Base-by-base conservation (phyloP, 2,329 filamentous ascomycete genomes). In the Spiromastix sp. region DNA sequence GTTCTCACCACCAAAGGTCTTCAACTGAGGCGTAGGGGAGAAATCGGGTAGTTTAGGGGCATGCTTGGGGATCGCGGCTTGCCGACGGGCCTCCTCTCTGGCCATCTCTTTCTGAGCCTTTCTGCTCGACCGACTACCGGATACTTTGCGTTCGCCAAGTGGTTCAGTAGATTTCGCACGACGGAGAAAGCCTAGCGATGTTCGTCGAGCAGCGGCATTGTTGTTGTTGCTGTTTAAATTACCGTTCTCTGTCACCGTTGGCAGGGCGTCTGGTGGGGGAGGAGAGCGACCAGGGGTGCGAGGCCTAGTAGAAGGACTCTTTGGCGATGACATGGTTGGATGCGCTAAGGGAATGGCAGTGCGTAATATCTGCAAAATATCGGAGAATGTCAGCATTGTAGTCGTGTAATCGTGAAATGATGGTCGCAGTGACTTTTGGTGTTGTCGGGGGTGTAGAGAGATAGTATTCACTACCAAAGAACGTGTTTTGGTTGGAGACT, bases 91-190 rank as follows among this genome's bases (percentile, higher is more conserved):
- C 48, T 77, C 72, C 48, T 72, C 60, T 49, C 52, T 56, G 24
- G 51, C 46, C 41, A 60, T 55, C 12, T 56, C 45, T 36, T 59
- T 60, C 34, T 51, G 45, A 48, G 56, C 55, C 46, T 54, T 61
- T 43, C 56, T 62, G 48, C 50, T 46, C 34, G 46, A 46, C 32
- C 47, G 56, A 28, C 48, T 47, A 32, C 48, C 47, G 13, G 55
- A 59, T 11, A 49, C 30, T 57, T 66, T 67, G 44, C 64, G 66
- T 48, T 73, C 74, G 47, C 68, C 70, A 39, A 81, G 56, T 45
- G 54, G 58, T 42, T 83, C 77, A 41, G 71, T 72, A 39, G 77
- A 81, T 55, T 81, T 82, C 54, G 72, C 72, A 48, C 79, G 74
- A 59, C 77, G 71, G 43, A 82, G 69, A 52, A 83, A 71, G 19